A percentile compares a stretch with the other conserved stretches of the same genome.
These are phyloP conservation scores for Cryptosporidium ubiquitum DNA, from an alignment of 169 alveolate species.

Conservation along the genomic window DNA sequence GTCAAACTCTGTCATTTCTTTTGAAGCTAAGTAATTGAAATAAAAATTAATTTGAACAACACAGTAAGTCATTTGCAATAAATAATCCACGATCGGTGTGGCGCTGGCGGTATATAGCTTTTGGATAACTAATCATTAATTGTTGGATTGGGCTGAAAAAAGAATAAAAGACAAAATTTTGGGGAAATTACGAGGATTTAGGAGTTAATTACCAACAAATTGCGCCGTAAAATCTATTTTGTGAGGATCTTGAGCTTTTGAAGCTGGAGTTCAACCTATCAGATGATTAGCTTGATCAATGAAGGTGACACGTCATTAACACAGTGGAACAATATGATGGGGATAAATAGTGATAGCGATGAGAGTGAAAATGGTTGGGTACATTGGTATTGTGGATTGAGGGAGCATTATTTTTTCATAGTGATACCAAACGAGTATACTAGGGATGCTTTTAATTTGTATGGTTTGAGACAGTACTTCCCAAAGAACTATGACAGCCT, in stretches of 20 bases:
- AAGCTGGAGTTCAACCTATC: not conserved
- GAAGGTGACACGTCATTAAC: conserved; percentile 51
- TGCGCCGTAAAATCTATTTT: not conserved
- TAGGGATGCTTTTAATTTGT: conserved; percentile 81
- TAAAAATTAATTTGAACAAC: not conserved
- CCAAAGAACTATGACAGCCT: conserved; percentile 74
- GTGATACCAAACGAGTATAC: conserved; percentile 75
- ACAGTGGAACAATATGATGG: conserved; percentile 65
- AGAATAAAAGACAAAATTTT: conserved; percentile 2
- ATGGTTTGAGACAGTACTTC: conserved; percentile 78
- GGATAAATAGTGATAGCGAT: conserved; percentile 60
- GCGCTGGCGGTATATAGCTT: conserved; percentile 22
- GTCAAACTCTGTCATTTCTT: too few relatives aligned
- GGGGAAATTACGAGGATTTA: not conserved
- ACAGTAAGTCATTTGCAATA: not conserved
- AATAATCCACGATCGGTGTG: not conserved
- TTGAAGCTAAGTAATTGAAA: not conserved
- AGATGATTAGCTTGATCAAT: conserved; percentile 63
- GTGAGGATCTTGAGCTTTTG: not conserved
- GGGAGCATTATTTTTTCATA: conserved; percentile 72
- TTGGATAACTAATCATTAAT: not conserved
- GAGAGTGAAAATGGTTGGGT: conserved; percentile 75
- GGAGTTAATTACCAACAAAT: not conserved
- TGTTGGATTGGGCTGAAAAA: not conserved
- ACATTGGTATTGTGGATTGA: conserved; percentile 74